Evolutionary conservation across 192 early-diverging fungal genomes (phyloP).

Genomic region (Coemansia sp.): DNA sequence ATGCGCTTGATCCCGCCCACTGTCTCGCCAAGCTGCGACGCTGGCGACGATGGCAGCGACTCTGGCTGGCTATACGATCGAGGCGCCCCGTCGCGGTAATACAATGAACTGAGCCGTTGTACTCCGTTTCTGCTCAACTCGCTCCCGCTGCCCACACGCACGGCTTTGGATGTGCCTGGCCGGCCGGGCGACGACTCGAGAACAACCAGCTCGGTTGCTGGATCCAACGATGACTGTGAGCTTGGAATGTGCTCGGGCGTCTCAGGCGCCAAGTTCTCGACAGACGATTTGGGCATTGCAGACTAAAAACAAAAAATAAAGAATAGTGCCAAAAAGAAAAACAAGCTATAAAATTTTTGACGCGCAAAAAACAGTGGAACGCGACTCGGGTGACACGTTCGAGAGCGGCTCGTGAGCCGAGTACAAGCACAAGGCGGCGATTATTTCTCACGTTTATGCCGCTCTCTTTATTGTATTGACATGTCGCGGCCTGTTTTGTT

Average conservation of each 20-base stretch:
- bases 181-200: conserved; percentile 48
- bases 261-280: conserved; percentile 25
- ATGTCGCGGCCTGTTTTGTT: conserved; percentile 36
- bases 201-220: conserved; percentile 28
- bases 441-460: background rate
- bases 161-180: conserved; percentile 32
- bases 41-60: conserved; percentile 17
- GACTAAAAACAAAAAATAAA: background rate
- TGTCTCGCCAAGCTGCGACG: conserved; percentile 1
- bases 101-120: conserved; percentile 37
- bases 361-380: background rate
- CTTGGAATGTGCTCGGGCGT: conserved; percentile 27
- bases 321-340: background rate
- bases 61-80: background rate
- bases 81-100: conserved; percentile 18
- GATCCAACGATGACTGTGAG: conserved; percentile 35
- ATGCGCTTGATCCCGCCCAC: conserved; percentile 4
- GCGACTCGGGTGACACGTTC: background rate
- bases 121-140: background rate
- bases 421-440: background rate
- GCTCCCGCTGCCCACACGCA: background rate
- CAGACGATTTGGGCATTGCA: conserved; percentile 20
- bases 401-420: background rate
- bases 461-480: background rate
- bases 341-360: background rate